Evolutionary conservation across 192 early-diverging fungal species (phyloP), one percentile per base, ranked within the genome.

Genomic region (Pilaira anomala): DNA sequence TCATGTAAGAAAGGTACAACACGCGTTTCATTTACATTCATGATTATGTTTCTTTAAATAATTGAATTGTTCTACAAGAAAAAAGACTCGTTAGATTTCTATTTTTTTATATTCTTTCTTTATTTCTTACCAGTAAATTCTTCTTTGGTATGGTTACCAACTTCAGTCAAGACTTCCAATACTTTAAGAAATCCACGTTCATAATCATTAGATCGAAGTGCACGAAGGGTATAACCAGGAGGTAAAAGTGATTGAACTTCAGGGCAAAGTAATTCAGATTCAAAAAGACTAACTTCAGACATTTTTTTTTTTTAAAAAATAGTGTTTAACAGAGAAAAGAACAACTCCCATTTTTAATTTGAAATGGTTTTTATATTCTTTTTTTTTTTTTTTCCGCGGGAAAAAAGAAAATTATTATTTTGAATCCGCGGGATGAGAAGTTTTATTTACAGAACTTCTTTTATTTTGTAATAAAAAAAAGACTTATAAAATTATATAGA

Each of bases 21-120:
- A 14, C 13, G 44, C 1, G 18, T 46, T 18, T 46, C 4, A 13
- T 46, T 19, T 18, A 46, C 71, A 93, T 77, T 91, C 82, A 68
- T 94, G 81, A 66, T 83, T 91, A 65, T 88, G 88, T 7, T 83
- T 64, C 73, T 88, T 85, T 41, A 94, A 64, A 68, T 91, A 92
- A 45, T 83, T 62, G 75, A 86, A 92, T 66, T 66, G 65, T 0
- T 66, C 65, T 48, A 65, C 56, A 14, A 22, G 45, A 41, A 24
- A 8, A 8, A 51, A 18, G 1, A 14, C 19, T 45, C 18, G 30
- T 33, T 52, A 36, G 24, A 4, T 14, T 14, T n/a, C 2, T 45
- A 2, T 46, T 33, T 4, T 56, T 45, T 39, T 25, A 22, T 41
- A 68, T 42, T n/a, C n/a, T n/a, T n/a, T n/a, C n/a, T n/a, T n/a